Base-by-base conservation (phyloP, 2,329 filamentous ascomycete genomes). In the Colletotrichum musicola region DNA sequence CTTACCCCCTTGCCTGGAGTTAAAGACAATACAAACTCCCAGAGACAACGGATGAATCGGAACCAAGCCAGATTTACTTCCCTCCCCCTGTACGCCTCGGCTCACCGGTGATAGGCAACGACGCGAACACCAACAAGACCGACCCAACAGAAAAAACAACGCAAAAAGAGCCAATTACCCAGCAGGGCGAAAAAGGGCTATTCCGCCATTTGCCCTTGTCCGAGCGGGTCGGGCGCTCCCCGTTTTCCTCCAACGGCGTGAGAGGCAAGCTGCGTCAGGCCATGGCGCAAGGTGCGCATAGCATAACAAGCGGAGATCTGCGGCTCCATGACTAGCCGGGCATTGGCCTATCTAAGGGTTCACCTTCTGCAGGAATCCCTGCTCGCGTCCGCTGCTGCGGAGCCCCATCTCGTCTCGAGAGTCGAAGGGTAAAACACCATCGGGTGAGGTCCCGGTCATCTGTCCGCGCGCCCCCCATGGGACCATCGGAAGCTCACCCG, bases 291-390 rank as follows among this genome's bases (percentile, higher is more conserved):
- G 30, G 30, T 35, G 46, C 46, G 30, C 30, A 60, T n/a, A 16
- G 35, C 57, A 5, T 14, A 25, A 20, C 40, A 65, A 60, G 62
- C 62, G 62, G 62, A 61, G 56, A 30, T 44, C 25, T 42, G 55
- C 62, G 44, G 46, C 44, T 53, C 49, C 62, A 46, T 64, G 50
- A 68, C 66, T 68, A 55, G 62, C 35, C 62, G 56, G 66, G 38
- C 35, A 53, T 61, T 50, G 63, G 63, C 55, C 53, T 44, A n/a
- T 20, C 35, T 64, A 30, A 51, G 55, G 62, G 22, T 56, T 20
- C 22, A 30, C 22, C 5, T 49, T 13, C n/a, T 57, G 47, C 35
- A 1, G 10, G 38, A 10, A 61, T 60, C 66, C 66, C 16, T 51
- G 62, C n/a, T 25, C 46, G 20, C 9, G 30, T 35, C 30, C 30